A percentile compares a stretch with the other conserved stretches of the same genome.
phyloP scores from a whole-genome alignment of 2,329 filamentous ascomycete genomes.

The Fusarium concolor region DNA sequence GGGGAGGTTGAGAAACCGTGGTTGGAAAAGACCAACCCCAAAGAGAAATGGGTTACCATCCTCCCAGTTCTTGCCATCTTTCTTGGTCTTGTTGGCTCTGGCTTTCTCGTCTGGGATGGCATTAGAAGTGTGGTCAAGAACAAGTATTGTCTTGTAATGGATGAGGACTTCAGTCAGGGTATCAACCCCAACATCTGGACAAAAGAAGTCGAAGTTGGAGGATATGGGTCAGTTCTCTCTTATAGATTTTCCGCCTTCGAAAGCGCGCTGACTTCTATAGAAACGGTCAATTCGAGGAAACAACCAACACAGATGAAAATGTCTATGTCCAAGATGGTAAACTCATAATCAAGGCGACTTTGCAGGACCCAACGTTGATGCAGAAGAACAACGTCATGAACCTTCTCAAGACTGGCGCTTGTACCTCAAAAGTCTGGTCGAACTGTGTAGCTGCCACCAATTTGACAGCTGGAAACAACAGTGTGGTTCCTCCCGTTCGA shows the following conservation, averaged over 20 bases:
- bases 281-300: constrained; percentile 85
- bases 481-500: constrained; percentile 80
- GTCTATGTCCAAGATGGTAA: constrained; percentile 76
- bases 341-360: constrained; percentile 80
- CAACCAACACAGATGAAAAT: constrained; percentile 78
- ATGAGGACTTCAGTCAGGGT: constrained; percentile 72
- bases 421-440: constrained; percentile 68
- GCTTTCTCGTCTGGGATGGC: constrained; percentile 81
- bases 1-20: constrained; percentile 82
- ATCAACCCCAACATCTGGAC: constrained; percentile 74
- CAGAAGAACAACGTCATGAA: constrained; percentile 75
- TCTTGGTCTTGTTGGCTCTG: constrained; percentile 75
- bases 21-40: constrained; percentile 77
- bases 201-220: constrained; percentile 79
- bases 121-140: constrained; percentile 77
- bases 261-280: constrained; percentile 53
- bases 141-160: constrained; percentile 76
- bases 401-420: constrained; percentile 72
- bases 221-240: constrained; percentile 73
- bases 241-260: too few species aligned
- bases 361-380: constrained; percentile 76
- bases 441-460: constrained; percentile 79
- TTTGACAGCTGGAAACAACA: constrained; percentile 74
- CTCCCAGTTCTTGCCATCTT: constrained; percentile 78
- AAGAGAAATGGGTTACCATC: constrained; percentile 89